Evolutionary conservation across 257 asterid species (phyloP).

Genomic region (Salvia rosmarinus): DNA sequence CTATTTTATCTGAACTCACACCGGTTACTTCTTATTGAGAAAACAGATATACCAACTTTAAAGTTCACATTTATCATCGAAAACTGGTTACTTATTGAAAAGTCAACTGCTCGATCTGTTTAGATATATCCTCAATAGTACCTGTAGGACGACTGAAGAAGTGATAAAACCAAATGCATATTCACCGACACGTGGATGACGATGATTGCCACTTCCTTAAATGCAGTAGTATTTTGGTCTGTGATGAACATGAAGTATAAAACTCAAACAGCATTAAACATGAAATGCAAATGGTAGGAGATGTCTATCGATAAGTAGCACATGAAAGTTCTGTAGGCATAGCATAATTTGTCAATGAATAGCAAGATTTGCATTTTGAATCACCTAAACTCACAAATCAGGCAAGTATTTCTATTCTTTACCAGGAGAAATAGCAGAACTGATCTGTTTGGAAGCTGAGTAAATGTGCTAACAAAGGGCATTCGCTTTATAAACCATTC

Average conservation of each 20-base stretch:
- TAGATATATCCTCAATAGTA: constrained; percentile 29
- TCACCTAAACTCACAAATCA: constrained; percentile 11
- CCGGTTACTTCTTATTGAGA: background rate
- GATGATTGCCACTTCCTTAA: constrained; percentile 91
- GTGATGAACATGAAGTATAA: constrained; percentile 36
- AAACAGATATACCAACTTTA: background rate
- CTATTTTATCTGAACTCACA: background rate
- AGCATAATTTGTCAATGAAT: constrained; percentile 13
- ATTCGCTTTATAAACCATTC: constrained; percentile 90
- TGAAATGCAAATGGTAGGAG: background rate
- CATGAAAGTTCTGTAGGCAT: constrained; percentile 8
- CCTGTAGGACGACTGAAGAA: constrained; percentile 89
- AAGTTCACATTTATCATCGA: constrained; percentile 11
- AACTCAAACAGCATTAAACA: constrained; percentile 25
- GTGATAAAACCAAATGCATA: constrained; percentile 95
- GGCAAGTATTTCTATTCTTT: constrained; percentile 26
- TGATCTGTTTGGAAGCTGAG: constrained; percentile 95
- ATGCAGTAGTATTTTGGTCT: constrained; percentile 89
- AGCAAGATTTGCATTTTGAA: constrained; percentile 24
- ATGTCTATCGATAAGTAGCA: constrained; percentile 1
- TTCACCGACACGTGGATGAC: constrained; percentile 93
- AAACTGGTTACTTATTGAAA: background rate
- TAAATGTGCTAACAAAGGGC: constrained; percentile 84
- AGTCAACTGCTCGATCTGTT: background rate
- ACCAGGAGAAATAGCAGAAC: constrained; percentile 97